A percentile compares a stretch with the other conserved stretches of the same genome.
phyloP scores from a whole-genome alignment of 1,284 basidiomycete genomes.

The Meira miltonrushii region DNA sequence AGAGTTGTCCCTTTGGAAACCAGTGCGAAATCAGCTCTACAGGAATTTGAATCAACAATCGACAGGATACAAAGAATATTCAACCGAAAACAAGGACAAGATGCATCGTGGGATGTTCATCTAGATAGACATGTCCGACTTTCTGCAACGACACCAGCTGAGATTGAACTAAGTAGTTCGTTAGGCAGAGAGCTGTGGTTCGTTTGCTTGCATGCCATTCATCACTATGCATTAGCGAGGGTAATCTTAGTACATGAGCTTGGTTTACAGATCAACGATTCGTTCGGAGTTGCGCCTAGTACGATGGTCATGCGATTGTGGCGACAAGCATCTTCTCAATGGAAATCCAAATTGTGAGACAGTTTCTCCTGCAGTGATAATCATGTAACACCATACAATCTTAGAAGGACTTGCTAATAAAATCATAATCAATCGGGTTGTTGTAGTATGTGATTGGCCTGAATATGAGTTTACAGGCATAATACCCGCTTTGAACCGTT shows the following conservation, averaged over 20 bases:
- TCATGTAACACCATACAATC: too few relatives aligned
- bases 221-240: conserved; percentile 44
- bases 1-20: conserved; percentile 26
- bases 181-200: conserved; percentile 39
- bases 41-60: conserved; percentile 24
- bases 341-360: not conserved
- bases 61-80: conserved; percentile 23
- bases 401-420: too few relatives aligned
- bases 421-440: too few relatives aligned
- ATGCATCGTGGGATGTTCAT: not conserved
- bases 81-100: not conserved
- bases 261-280: conserved; percentile 23
- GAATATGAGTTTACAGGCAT: too few relatives aligned
- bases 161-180: conserved; percentile 15
- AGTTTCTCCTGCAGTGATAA: too few relatives aligned
- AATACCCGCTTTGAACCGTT: too few relatives aligned
- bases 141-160: conserved; percentile 37
- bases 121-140: conserved; percentile 17
- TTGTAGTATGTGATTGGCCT: too few relatives aligned
- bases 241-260: conserved; percentile 44
- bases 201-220: conserved; percentile 42
- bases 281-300: conserved; percentile 46
- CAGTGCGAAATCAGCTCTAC: conserved; percentile 20
- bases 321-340: not conserved
- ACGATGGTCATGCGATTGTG: conserved; percentile 27